A percentile compares a stretch with the other conserved stretches of the same genome.
Conservation (phyloP, 352 stramenopile species). For the Phytophthora meadii region DNA sequence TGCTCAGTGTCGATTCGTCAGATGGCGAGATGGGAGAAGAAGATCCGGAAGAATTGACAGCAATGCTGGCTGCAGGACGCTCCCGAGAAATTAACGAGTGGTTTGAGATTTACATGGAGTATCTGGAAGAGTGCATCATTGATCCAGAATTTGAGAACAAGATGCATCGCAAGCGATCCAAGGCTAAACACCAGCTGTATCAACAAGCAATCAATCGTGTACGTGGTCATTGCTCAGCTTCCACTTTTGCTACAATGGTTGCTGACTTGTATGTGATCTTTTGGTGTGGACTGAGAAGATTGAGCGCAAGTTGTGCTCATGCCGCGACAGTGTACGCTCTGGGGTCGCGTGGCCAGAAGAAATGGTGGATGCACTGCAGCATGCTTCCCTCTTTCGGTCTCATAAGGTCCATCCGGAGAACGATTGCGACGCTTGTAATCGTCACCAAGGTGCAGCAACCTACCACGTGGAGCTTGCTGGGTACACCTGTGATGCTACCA, state of each 20-base stretch:
- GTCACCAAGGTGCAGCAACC: slow-evolving; percentile 66
- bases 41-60: slow-evolving; percentile 47
- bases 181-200: slow-evolving; percentile 58
- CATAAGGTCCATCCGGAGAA: slow-evolving; percentile 35
- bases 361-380: slow-evolving; percentile 63
- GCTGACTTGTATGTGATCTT: slow-evolving; percentile 1
- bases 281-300: slow-evolving; percentile 46
- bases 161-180: slow-evolving; percentile 48
- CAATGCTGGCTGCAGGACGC: slow-evolving; percentile 43
- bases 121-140: slow-evolving; percentile 78
- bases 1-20: slow-evolving; percentile 66
- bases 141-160: slow-evolving; percentile 68
- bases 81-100: slow-evolving; percentile 77
- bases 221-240: slow-evolving; percentile 28
- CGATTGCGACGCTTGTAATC: slow-evolving; percentile 83
- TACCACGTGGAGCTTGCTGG: slow-evolving; percentile 65
- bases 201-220: slow-evolving; percentile 64
- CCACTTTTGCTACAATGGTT: background rate
- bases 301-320: slow-evolving; percentile 74
- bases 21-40: slow-evolving; percentile 54
- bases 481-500: slow-evolving; percentile 64
- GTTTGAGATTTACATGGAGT: slow-evolving; percentile 87
- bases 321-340: slow-evolving; percentile 69
- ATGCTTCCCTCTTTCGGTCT: slow-evolving; percentile 50
- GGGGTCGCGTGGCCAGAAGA: slow-evolving; percentile 76